These are phyloP conservation scores for Cucurbita maxima DNA, from an alignment of 306 rosid genomes.

Conservation along the genomic window DNA sequence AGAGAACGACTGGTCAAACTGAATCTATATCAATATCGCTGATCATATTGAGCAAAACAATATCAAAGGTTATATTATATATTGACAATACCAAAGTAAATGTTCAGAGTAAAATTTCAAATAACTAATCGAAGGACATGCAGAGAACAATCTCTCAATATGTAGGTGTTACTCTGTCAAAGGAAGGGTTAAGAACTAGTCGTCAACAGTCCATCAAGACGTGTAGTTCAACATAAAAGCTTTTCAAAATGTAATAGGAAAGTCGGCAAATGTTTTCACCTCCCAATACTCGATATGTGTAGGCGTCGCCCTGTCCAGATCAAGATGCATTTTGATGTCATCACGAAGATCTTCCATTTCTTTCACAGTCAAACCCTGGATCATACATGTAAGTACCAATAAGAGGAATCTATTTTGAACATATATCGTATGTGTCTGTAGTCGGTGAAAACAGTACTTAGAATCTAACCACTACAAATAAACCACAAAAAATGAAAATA, in stretches of 20 bases:
- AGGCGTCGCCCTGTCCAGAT: conserved; percentile 81
- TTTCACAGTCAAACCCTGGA: conserved; percentile 88
- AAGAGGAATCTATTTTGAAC: conserved; percentile 6
- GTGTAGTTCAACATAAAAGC: neutral
- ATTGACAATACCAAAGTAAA: neutral
- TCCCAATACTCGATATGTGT: conserved; percentile 92
- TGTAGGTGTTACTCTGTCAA: neutral
- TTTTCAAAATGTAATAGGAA: conserved; percentile 12
- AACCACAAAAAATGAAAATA: neutral
- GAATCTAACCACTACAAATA: neutral
- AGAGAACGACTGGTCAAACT: neutral
- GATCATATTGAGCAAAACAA: neutral
- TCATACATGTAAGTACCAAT: conserved; percentile 11
- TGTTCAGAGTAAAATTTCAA: neutral
- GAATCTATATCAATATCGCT: neutral
- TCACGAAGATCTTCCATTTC: conserved; percentile 94
- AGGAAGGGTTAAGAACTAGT: neutral
- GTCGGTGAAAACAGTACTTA: neutral
- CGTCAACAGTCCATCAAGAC: neutral
- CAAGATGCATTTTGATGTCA: conserved; percentile 98
- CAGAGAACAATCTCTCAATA: neutral
- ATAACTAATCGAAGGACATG: neutral
- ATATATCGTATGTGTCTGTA: neutral
- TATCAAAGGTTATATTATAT: neutral
- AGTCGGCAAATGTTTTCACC: conserved; percentile 24